These are phyloP conservation scores for Fragaria nilgerrensis DNA, from an alignment of 306 rosid species.

Conservation along the genomic window DNA sequence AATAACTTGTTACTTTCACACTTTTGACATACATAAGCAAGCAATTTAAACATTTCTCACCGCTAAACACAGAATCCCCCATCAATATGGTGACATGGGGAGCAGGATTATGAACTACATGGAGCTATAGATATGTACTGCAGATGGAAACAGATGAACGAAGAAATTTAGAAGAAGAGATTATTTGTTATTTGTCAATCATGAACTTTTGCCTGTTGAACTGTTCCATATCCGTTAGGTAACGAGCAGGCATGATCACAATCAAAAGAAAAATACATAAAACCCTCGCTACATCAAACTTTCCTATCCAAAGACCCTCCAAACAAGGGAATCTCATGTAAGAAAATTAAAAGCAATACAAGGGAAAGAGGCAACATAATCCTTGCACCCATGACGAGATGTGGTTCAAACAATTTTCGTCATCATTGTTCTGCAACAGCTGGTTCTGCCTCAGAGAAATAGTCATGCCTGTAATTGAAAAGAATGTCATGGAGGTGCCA, in stretches of 20 bases:
- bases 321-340: conserved; percentile 20
- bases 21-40: too few relatives aligned
- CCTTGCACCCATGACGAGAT: conserved; percentile 9
- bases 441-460: conserved; percentile 48
- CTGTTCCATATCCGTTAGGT: not conserved
- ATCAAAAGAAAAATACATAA: conserved; percentile 1
- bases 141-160: not conserved
- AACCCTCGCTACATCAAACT: not conserved
- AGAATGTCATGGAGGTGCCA: conserved; percentile 16
- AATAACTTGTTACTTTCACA: too few relatives aligned
- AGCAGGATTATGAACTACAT: too few relatives aligned
- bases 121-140: not conserved
- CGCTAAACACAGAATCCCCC: too few relatives aligned
- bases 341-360: conserved; percentile 11
- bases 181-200: conserved; percentile 18
- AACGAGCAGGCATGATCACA: conserved; percentile 4
- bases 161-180: too few relatives aligned
- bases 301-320: not conserved
- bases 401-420: conserved; percentile 31
- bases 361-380: conserved; percentile 8
- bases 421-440: conserved; percentile 70
- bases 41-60: too few relatives aligned
- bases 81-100: too few relatives aligned
- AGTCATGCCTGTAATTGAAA: conserved; percentile 66
- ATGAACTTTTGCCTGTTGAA: conserved; percentile 2